Conservation (phyloP, 139 green algal genomes). For the Trebouxia sp. region DNA sequence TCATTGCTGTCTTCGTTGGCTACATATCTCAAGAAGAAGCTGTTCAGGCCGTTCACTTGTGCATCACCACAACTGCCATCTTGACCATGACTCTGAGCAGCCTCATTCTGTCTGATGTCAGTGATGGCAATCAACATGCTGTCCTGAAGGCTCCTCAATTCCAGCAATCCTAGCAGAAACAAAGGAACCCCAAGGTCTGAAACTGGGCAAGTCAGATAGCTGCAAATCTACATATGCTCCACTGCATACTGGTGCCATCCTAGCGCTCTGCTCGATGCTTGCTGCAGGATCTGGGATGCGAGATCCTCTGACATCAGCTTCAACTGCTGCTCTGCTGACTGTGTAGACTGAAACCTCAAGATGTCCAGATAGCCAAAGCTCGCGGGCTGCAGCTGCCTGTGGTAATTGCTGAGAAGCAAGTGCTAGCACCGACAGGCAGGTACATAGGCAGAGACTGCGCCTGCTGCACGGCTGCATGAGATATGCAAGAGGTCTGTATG, state of each 20-base stretch:
- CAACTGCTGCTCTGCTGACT: neutral
- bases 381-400: neutral
- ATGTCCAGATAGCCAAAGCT: neutral
- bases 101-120: constrained; percentile 1
- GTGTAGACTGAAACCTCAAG: neutral
- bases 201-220: neutral
- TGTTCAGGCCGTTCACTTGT: neutral
- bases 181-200: neutral
- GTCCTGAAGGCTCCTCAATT: neutral
- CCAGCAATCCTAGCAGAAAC: neutral
- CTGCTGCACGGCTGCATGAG: neutral
- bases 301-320: too few species aligned
- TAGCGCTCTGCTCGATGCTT: neutral
- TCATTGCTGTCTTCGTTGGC: neutral
- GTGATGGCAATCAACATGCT: neutral
- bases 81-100: neutral
- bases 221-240: neutral
- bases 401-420: neutral
- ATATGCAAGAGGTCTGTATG: neutral
- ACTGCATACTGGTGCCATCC: neutral
- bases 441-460: neutral
- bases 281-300: too few species aligned
- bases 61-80: neutral
- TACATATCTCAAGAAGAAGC: neutral
- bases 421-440: neutral